Evolutionary conservation across 129 eudicot species (phyloP).

Genomic region (Artemisia tridentata): DNA sequence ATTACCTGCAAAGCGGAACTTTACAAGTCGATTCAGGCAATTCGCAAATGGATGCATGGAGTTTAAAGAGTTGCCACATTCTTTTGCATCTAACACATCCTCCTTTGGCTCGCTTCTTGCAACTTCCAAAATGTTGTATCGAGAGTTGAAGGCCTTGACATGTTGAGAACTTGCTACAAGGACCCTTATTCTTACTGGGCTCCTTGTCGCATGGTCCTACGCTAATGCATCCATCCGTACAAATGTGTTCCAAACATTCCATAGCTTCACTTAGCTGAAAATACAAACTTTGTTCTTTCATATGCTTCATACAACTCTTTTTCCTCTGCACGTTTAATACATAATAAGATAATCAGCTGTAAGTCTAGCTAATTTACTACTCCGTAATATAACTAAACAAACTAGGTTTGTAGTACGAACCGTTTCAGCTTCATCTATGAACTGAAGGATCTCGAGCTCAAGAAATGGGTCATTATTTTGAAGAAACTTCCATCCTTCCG

Average conservation of each 20-base stretch:
- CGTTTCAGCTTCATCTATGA: slow-evolving; percentile 83
- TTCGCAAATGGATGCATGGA: slow-evolving; percentile 83
- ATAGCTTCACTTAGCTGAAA: slow-evolving; percentile 82
- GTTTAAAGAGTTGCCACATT: slow-evolving; percentile 85
- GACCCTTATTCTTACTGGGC: slow-evolving; percentile 49
- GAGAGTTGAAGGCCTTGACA: slow-evolving; percentile 78
- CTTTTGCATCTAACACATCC: slow-evolving; percentile 81
- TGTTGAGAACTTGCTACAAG: slow-evolving; percentile 70
- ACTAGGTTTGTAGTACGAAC: slow-evolving; percentile 24
- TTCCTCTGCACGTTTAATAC: slow-evolving; percentile 50
- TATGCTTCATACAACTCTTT: slow-evolving; percentile 57
- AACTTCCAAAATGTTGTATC: slow-evolving; percentile 73
- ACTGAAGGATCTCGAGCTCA: slow-evolving; percentile 81
- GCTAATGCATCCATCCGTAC: slow-evolving; percentile 82
- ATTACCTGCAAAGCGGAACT: slow-evolving; percentile 97
- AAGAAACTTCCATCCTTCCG: slow-evolving; percentile 92
- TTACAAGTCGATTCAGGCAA: slow-evolving; percentile 60
- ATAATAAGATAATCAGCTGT: background rate
- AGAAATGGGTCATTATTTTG: slow-evolving; percentile 73
- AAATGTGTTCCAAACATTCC: slow-evolving; percentile 94
- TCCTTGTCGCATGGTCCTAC: slow-evolving; percentile 77
- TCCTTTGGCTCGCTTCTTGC: slow-evolving; percentile 68
- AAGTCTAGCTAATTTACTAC: background rate
- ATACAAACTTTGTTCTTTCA: slow-evolving; percentile 66
- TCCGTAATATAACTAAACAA: background rate